Conservation (phyloP, 345 rosid species). For the Raphanus raphanistrum region DNA sequence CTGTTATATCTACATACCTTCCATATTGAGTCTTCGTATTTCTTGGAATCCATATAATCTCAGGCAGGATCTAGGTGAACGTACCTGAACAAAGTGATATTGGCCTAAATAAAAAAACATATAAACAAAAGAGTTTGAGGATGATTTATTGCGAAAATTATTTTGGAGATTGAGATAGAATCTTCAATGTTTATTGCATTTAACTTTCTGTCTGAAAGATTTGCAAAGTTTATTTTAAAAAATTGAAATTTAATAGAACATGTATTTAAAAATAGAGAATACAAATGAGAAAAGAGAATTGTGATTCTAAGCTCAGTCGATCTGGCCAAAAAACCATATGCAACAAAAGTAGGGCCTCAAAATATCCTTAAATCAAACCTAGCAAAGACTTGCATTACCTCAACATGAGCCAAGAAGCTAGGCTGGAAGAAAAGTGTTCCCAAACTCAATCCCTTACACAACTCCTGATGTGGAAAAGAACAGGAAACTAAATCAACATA, state of each 20-base stretch:
- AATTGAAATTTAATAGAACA: slow-evolving; percentile 8
- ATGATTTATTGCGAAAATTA: not conserved
- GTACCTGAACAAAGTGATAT: slow-evolving; percentile 67
- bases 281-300: not conserved
- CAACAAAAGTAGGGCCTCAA: no score
- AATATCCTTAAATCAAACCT: no score
- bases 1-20: slow-evolving; percentile 50
- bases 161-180: slow-evolving; percentile 31
- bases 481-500: no score
- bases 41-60: slow-evolving; percentile 60
- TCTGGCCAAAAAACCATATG: no score
- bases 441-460: no score
- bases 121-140: not conserved
- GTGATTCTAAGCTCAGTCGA: no score
- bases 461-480: no score
- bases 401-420: no score
- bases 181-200: slow-evolving; percentile 57
- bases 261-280: not conserved
- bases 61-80: slow-evolving; percentile 69
- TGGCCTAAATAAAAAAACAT: slow-evolving; percentile 49
- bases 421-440: no score
- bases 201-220: slow-evolving; percentile 68
- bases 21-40: slow-evolving; percentile 81
- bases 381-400: no score
- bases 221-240: not conserved